Evolutionary conservation across 1,284 basidiomycete genomes (phyloP).

Genomic region (Leucoagaricus sp.): DNA sequence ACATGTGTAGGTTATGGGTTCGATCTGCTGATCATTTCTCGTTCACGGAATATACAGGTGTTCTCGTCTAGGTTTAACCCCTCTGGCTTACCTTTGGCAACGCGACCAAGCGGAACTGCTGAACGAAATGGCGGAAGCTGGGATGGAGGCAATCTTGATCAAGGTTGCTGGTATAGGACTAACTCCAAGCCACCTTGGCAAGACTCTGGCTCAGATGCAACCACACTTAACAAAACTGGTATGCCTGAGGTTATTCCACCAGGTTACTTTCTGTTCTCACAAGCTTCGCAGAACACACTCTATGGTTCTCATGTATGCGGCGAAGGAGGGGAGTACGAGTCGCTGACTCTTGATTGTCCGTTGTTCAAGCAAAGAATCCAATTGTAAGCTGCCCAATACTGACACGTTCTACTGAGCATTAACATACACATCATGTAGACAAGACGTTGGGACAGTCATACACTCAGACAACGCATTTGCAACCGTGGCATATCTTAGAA

Average conservation of each 20-base stretch:
- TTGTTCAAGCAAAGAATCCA: slow-evolving; percentile 81
- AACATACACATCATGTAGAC: slow-evolving; percentile 47
- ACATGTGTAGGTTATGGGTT: slow-evolving; percentile 77
- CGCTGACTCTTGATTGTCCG: slow-evolving; percentile 88
- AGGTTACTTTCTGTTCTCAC: slow-evolving; percentile 3
- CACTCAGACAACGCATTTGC: slow-evolving; percentile 78
- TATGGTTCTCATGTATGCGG: slow-evolving; percentile 97
- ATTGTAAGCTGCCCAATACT: slow-evolving; percentile 50
- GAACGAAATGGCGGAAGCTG: slow-evolving; percentile 82
- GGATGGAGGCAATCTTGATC: slow-evolving; percentile 86
- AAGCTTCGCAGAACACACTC: slow-evolving; percentile 58
- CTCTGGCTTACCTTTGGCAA: slow-evolving; percentile 95
- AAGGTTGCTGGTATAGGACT: slow-evolving; percentile 97
- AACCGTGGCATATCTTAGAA: slow-evolving; percentile 85
- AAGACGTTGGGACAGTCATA: slow-evolving; percentile 69
- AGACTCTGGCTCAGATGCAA: slow-evolving; percentile 75
- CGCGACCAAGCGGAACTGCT: slow-evolving; percentile 84
- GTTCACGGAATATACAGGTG: slow-evolving; percentile 52
- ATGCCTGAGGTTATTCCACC: neutral
- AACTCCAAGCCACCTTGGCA: slow-evolving; percentile 77
- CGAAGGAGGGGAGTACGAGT: slow-evolving; percentile 99
- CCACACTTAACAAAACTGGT: slow-evolving; percentile 77
- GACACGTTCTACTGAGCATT: neutral
- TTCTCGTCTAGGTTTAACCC: slow-evolving; percentile 76
- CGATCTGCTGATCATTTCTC: neutral